Evolutionary conservation across 2,329 filamentous ascomycete species (phyloP).

Genomic region (Pseudovirgaria hyperparasitica): DNA sequence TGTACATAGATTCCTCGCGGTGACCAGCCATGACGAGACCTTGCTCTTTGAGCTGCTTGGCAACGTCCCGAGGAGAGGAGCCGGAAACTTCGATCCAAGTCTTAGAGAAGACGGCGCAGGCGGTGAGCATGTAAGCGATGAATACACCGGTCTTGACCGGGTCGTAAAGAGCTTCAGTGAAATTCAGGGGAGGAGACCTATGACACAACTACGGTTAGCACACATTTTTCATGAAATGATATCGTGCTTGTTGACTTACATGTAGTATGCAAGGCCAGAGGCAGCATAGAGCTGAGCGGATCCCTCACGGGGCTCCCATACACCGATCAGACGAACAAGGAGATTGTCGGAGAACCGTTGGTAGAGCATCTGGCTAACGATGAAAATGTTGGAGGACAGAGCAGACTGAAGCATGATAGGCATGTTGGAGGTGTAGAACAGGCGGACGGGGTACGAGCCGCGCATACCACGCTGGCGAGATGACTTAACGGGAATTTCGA

Average conservation of each 20-base stretch:
- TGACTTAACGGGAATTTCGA: constrained; percentile 99
- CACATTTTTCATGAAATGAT: background rate
- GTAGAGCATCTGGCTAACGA: constrained; percentile 99
- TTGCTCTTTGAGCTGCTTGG: constrained; percentile 99
- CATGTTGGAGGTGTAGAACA: constrained; percentile 99
- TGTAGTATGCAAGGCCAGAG: constrained; percentile 97
- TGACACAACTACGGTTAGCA: background rate
- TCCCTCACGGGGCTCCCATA: constrained; percentile 96
- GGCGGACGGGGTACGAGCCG: constrained; percentile 92
- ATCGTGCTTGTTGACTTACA: constrained; percentile 35
- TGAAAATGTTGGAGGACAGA: constrained; percentile 96
- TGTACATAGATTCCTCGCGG: constrained; percentile 99
- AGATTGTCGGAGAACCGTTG: constrained; percentile 98
- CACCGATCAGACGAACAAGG: constrained; percentile 89
- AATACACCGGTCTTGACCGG: constrained; percentile 94
- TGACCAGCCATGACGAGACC: constrained; percentile 98
- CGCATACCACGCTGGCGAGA: constrained; percentile 97
- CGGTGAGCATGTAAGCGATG: constrained; percentile 94
- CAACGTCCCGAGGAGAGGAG: constrained; percentile 92
- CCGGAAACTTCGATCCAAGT: constrained; percentile 99
- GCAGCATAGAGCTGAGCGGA: constrained; percentile 89
- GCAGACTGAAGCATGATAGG: constrained; percentile 99
- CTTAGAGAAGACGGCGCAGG: constrained; percentile 98
- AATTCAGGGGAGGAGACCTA: constrained; percentile 79
- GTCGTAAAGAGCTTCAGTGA: constrained; percentile 92